Evolutionary conservation across 208 protist species (phyloP).

Genomic region (Crithidia thermophila): DNA sequence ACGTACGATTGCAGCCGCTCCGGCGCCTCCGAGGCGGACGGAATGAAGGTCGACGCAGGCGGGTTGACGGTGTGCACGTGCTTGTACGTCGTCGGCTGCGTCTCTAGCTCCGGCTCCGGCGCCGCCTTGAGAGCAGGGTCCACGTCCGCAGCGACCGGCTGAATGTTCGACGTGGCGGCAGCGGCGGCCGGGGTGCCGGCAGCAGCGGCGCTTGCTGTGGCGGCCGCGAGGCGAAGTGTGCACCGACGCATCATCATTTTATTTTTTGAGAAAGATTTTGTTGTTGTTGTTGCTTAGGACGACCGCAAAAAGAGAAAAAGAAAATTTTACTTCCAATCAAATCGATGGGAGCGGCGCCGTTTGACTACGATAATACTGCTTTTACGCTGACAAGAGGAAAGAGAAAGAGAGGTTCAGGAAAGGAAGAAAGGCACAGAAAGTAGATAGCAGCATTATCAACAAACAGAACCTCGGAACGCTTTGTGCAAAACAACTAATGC

Average conservation of each 20-base stretch:
- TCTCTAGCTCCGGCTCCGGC: background rate
- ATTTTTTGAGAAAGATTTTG: background rate
- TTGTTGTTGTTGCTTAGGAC: background rate
- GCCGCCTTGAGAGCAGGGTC: background rate
- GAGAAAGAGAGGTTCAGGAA: too few relatives aligned
- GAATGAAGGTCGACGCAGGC: slow-evolving; percentile 32
- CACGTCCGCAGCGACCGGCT: background rate
- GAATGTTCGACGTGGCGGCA: background rate
- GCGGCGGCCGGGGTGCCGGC: background rate
- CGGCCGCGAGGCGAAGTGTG: slow-evolving; percentile 8
- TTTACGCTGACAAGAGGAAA: too few relatives aligned
- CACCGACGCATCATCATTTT: slow-evolving; percentile 26
- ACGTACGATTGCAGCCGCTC: slow-evolving; percentile 77
- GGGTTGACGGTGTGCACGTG: slow-evolving; percentile 25
- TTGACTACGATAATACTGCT: too few relatives aligned
- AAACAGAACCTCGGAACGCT: background rate
- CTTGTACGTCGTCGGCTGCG: slow-evolving; percentile 11
- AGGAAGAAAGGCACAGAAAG: too few relatives aligned
- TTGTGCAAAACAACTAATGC: background rate
- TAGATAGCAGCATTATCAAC: background rate
- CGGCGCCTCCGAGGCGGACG: slow-evolving; percentile 63
- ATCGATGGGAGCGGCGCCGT: too few relatives aligned
- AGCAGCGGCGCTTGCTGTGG: background rate
- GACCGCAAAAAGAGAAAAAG: background rate
- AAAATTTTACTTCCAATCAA: too few relatives aligned